Evolutionary conservation across 78 protist species (phyloP), one percentile per base, ranked within the genome.

Genomic region (Dictyostelium purpureum): DNA sequence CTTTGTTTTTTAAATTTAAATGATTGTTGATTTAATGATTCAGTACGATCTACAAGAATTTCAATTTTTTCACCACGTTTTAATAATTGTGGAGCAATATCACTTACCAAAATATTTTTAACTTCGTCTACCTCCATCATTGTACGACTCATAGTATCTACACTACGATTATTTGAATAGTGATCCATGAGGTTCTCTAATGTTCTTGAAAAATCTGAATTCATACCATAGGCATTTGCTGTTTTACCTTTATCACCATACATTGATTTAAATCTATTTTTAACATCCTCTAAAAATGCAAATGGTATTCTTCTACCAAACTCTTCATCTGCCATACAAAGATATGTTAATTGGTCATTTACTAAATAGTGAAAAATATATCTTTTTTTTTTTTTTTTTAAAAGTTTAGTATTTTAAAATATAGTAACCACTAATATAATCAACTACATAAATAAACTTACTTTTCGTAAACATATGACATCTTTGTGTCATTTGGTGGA

Each of bases 1-100:
- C 94, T 42, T 42, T 90, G 89, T 91, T 96, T 97, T 92, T 96
- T 94, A 95, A 97, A 98, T 81, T 90, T 63, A 71, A 90, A 75
- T 4, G 98, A 95, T 18, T 89, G 87, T 59, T 74, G 89, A 61
- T 88, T 65, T 19, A 98, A 96, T 2, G 42, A 12, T 12, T 97
- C 99, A 11, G 99, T 89, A 81, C 96, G 79, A 74, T 97, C 99
- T 0, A 97, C 98, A 19, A 98, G 70, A 21, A 96, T 77, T 26
- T 98, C 99, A 70, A 98, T 92, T 56, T 71, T 94, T 63, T 98
- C 98, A 42, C 98, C 98, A 38, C 99, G 88, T 37, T 96, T 97
- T 12, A 98, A 69, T 19, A 98, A 81, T 67, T 93, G 95, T 59
- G 91, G 91, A 16, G 91, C 91, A 51, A 98, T 97, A 92, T 97